Conservation (phyloP, 805 yeast species). For the Wickerhamiella allomyrinae region DNA sequence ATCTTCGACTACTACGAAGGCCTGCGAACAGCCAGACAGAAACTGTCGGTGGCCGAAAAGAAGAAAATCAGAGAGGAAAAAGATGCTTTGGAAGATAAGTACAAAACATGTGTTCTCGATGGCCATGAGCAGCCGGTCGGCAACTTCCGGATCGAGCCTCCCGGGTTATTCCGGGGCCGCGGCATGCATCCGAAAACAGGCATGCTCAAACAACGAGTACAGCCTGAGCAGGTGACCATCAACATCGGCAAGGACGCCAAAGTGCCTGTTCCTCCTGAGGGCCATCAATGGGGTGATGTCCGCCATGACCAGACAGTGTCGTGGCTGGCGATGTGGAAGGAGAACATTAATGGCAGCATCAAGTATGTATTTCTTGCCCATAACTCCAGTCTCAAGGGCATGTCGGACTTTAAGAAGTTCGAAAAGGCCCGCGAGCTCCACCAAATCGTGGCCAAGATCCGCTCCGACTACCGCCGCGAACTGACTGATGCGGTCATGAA, state of each 20-base stretch:
- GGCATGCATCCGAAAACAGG: constrained; percentile 97
- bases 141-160: constrained; percentile 89
- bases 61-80: constrained; percentile 55
- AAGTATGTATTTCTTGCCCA: constrained; percentile 90
- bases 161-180: constrained; percentile 89
- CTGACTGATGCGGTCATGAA: constrained; percentile 65
- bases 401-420: constrained; percentile 79
- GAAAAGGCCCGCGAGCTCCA: constrained; percentile 85
- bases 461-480: constrained; percentile 57
- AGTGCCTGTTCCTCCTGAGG: constrained; percentile 72
- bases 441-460: constrained; percentile 52
- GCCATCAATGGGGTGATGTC: constrained; percentile 84
- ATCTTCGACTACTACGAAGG: constrained; percentile 61
- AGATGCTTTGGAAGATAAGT: constrained; percentile 67
- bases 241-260: constrained; percentile 61
- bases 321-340: constrained; percentile 97
- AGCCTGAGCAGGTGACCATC: constrained; percentile 78
- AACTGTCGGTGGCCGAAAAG: constrained; percentile 57
- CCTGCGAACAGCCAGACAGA: constrained; percentile 57
- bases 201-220: constrained; percentile 68
- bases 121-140: constrained; percentile 89
- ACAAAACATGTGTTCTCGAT: constrained; percentile 62
- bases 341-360: constrained; percentile 67
- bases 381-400: constrained; percentile 79
- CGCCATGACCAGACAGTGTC: constrained; percentile 79